Evolutionary conservation across 2,329 filamentous ascomycete species (phyloP).

Genomic region (Aspergillus arachidicola): DNA sequence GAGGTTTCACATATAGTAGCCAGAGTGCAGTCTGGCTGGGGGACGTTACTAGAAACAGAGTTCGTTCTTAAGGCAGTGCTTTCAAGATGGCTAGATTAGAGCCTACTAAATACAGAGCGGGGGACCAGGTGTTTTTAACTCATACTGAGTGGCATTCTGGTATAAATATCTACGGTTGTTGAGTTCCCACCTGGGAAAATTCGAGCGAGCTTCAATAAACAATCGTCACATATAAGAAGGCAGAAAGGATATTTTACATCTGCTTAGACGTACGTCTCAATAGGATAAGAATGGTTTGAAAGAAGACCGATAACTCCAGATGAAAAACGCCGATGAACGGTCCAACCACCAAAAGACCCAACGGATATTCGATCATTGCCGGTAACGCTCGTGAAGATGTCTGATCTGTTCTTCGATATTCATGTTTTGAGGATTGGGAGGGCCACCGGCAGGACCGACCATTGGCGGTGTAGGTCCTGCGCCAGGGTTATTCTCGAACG

Average conservation of each 20-base stretch:
- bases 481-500: slow-evolving; percentile 41
- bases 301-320: slow-evolving; percentile 8
- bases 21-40: not conserved
- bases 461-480: slow-evolving; percentile 29
- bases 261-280: slow-evolving; percentile 5
- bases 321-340: slow-evolving; percentile 10
- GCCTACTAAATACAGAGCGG: not conserved
- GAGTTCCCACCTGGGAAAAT: not conserved
- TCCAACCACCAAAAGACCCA: slow-evolving; percentile 1
- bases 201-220: not conserved
- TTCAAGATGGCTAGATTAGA: not conserved
- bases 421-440: slow-evolving; percentile 49
- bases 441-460: slow-evolving; percentile 31
- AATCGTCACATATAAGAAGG: not conserved
- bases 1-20: too few relatives aligned
- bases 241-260: slow-evolving; percentile 10
- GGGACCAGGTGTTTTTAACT: not conserved
- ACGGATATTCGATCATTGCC: slow-evolving; percentile 22
- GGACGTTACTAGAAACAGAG: not conserved
- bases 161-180: not conserved
- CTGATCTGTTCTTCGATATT: slow-evolving; percentile 87
- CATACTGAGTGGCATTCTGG: not conserved
- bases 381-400: slow-evolving; percentile 63
- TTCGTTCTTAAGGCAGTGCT: not conserved
- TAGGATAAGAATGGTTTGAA: slow-evolving; percentile 3